Conservation (phyloP, 1,139 yeast genomes). For the Kurtzmaniella natalensis region DNA sequence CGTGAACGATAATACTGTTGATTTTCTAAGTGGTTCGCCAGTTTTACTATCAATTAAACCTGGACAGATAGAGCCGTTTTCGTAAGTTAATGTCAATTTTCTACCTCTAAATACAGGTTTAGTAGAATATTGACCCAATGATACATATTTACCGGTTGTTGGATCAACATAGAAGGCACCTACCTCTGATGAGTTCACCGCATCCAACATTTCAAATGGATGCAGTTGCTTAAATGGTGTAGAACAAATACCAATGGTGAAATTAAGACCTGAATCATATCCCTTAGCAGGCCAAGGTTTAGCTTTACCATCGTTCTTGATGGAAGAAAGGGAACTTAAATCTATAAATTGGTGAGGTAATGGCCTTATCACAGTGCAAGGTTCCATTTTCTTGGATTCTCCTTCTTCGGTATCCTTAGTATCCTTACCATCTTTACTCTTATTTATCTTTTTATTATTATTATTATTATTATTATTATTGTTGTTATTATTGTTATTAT, state of each 20-base stretch:
- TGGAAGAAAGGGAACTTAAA: conserved; percentile 45
- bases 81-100: conserved; percentile 66
- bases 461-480: too few species aligned
- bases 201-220: conserved; percentile 31
- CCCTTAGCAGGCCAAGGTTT: conserved; percentile 69
- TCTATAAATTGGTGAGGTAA: conserved; percentile 52
- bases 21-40: conserved; percentile 47
- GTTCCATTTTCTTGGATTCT: too few species aligned
- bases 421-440: too few species aligned
- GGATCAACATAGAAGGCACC: conserved; percentile 68
- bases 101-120: conserved; percentile 67
- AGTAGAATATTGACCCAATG: conserved; percentile 63
- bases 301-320: conserved; percentile 38
- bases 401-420: too few species aligned
- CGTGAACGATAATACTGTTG: conserved; percentile 67
- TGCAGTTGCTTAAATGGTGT: conserved; percentile 45
- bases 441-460: too few species aligned
- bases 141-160: conserved; percentile 44
- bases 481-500: too few species aligned
- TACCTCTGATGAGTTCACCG: conserved; percentile 45
- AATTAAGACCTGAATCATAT: conserved; percentile 66
- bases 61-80: conserved; percentile 66
- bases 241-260: conserved; percentile 77
- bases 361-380: conserved; percentile 56
- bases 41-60: conserved; percentile 24